A percentile compares a stretch with the other conserved stretches of the same genome.
These are phyloP conservation scores for Rhodotorula sphaerocarpa DNA, from an alignment of 768 basidiomycete genomes.

Conservation along the genomic window DNA sequence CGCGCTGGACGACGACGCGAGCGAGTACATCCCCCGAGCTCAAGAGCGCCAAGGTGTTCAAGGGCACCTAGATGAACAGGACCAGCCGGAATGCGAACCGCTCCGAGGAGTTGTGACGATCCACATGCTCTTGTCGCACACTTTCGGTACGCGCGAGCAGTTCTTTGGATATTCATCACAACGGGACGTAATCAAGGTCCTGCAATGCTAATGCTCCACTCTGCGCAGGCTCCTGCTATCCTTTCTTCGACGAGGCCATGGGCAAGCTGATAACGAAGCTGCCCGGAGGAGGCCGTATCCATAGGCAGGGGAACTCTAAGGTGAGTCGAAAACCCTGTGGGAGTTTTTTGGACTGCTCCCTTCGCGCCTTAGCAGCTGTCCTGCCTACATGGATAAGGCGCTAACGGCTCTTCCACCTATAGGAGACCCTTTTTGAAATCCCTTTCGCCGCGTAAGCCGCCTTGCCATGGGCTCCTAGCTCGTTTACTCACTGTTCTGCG, in stretches of 20 bases:
- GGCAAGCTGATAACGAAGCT: too few relatives aligned
- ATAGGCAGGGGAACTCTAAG: too few relatives aligned
- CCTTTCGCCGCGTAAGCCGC: not conserved
- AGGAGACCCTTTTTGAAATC: not conserved
- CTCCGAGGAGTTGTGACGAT: constrained; percentile 38
- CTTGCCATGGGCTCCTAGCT: fast-evolving
- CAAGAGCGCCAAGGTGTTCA: constrained; percentile 31
- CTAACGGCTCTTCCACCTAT: too few relatives aligned
- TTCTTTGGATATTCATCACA: not conserved
- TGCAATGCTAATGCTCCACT: too few relatives aligned
- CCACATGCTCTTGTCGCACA: constrained; percentile 41
- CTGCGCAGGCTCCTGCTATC: not conserved
- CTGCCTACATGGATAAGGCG: too few relatives aligned
- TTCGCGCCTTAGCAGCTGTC: too few relatives aligned
- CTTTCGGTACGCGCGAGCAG: constrained; percentile 10
- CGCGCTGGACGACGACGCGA: constrained; percentile 37
- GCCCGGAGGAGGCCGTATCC: too few relatives aligned
- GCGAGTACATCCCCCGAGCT: constrained; percentile 39
- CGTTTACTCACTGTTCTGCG: not conserved
- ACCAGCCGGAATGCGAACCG: constrained; percentile 22
- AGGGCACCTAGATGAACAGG: constrained; percentile 31
- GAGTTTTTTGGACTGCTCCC: too few relatives aligned
- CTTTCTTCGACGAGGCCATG: constrained; percentile 7
- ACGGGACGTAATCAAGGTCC: too few relatives aligned
- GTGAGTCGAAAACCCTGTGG: too few relatives aligned